Evolutionary conservation across 805 yeast species (phyloP), one percentile per base, ranked within the genome.

Genomic region (Danielia reshetovae): DNA sequence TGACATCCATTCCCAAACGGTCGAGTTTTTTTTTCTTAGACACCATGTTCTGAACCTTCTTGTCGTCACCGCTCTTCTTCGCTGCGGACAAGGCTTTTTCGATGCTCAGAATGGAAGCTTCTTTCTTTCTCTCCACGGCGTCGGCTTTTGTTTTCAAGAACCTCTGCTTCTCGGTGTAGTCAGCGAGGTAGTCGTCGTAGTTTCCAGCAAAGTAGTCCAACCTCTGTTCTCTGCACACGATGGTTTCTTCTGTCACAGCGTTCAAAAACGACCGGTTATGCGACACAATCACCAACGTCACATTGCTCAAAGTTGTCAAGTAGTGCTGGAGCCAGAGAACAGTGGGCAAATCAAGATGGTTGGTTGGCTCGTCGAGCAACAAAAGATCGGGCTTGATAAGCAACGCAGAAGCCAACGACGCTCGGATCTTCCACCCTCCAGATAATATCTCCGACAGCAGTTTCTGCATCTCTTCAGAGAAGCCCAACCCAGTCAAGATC

Each of bases 321-420:
- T 27, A 27, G 5, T 18, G 13, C 16, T 27, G 30, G 16, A 27
- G 30, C 30, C 30, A 27, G 18, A 27, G 15, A 9, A 27, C 14
- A 5, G 30, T 27, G 14, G 30, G 30, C 12, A 27, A 14, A 17
- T 27, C 28, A 7, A 26, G 14, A 26, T 26, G 28, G 13, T 26
- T 26, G 28, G 28, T 26, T 7, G 28, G 28, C 30, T 27, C 30
- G n/a, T 27, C 30, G 8, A 27, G 30, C 11, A 27, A 22, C 21
- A 27, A 18, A 5, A 27, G 10, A 17, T 27, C 22, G 8, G 30
- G 30, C 14, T 27, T 17, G 14, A 27, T 17, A 13, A 27, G 13
- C 13, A 27, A 18, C 8, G 30, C 30, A 5, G 22, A 7, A 5
- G 30, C 30, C 22, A 27, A 27, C 5, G 30, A 16, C 5, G 22